Percentiles rank a stretch among this genome's conserved stretches.
Conservation (phyloP, 805 yeast genomes). For the Metschnikowia arizonensis region DNA sequence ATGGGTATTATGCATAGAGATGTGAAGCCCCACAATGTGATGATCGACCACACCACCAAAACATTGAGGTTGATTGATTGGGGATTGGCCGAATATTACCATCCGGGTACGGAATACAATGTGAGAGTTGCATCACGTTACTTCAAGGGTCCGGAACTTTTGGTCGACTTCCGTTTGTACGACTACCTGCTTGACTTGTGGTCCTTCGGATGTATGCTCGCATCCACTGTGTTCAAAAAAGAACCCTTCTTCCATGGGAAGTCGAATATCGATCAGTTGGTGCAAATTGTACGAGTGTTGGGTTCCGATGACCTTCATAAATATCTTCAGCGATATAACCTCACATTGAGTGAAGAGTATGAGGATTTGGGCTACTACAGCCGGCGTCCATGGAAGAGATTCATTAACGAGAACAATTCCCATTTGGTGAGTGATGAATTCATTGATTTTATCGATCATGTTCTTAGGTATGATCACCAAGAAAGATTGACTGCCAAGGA, state of each 20-base stretch:
- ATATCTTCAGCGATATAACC: conserved; percentile 65
- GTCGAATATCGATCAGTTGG: conserved; percentile 86
- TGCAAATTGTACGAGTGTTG: conserved; percentile 81
- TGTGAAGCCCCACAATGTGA: conserved; percentile 89
- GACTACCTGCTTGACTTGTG: conserved; percentile 87
- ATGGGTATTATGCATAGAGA: conserved; percentile 95
- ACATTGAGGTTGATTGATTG: conserved; percentile 79
- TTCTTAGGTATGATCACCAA: conserved; percentile 81
- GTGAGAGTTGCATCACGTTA: conserved; percentile 90
- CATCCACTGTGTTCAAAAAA: conserved; percentile 80
- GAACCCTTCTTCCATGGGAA: conserved; percentile 93
- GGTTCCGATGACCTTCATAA: conserved; percentile 74
- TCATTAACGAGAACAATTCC: conserved; percentile 52
- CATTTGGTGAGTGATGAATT: conserved; percentile 51
- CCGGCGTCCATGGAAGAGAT: conserved; percentile 64
- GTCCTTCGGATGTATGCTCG: conserved; percentile 90
- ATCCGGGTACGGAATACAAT: conserved; percentile 83
- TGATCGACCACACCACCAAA: conserved; percentile 74
- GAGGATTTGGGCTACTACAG: conserved; percentile 69
- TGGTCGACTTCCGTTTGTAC: conserved; percentile 76
- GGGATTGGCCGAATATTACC: conserved; percentile 94
- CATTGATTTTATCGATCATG: conserved; percentile 66
- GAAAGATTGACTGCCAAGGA: conserved; percentile 84
- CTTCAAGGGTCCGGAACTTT: conserved; percentile 87
- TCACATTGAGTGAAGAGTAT: conserved; percentile 70